Conservation (phyloP, 768 basidiomycete genomes). For the Mycena alexandri region DNA sequence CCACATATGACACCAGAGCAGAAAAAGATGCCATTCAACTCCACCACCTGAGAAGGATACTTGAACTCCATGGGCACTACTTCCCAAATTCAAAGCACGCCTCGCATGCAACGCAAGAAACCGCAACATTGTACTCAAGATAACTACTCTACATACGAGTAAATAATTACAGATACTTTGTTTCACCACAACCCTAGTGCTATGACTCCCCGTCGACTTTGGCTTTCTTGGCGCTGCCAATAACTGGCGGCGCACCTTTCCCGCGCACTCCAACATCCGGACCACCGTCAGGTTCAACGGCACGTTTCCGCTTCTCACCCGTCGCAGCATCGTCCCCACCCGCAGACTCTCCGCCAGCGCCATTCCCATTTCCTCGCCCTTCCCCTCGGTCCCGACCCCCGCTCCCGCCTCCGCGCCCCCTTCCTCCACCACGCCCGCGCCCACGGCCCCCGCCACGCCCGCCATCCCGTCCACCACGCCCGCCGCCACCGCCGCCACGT, state of each 20-base stretch:
- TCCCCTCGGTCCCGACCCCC: slow-evolving; percentile 38
- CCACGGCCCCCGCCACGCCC: slow-evolving; percentile 51
- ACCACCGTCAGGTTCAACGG: slow-evolving; percentile 83
- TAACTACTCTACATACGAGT: slow-evolving; percentile 15
- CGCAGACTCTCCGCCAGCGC: slow-evolving; percentile 39
- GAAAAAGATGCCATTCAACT: too few relatives aligned
- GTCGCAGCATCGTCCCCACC: slow-evolving; percentile 55
- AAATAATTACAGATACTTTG: slow-evolving; percentile 20
- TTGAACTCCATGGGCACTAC: too few relatives aligned
- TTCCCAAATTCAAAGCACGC: too few relatives aligned
- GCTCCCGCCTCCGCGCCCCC: slow-evolving; percentile 45
- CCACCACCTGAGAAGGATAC: too few relatives aligned
- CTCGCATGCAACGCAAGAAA: too few relatives aligned
- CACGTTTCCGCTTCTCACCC: slow-evolving; percentile 84
- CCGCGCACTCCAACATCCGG: slow-evolving; percentile 77
- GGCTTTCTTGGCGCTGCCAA: slow-evolving; percentile 59
- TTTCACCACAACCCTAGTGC: not conserved
- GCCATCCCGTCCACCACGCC: slow-evolving; percentile 56
- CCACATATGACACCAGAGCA: too few relatives aligned
- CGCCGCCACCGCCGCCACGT: slow-evolving; percentile 60
- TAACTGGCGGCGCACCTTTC: slow-evolving; percentile 65
- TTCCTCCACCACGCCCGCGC: slow-evolving; percentile 50
- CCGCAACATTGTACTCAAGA: slow-evolving; percentile 18
- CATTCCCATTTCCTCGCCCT: slow-evolving; percentile 33
- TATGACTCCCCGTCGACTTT: slow-evolving; percentile 52